Conservation (phyloP, 331 rosid species). For the Quercus phellos region DNA sequence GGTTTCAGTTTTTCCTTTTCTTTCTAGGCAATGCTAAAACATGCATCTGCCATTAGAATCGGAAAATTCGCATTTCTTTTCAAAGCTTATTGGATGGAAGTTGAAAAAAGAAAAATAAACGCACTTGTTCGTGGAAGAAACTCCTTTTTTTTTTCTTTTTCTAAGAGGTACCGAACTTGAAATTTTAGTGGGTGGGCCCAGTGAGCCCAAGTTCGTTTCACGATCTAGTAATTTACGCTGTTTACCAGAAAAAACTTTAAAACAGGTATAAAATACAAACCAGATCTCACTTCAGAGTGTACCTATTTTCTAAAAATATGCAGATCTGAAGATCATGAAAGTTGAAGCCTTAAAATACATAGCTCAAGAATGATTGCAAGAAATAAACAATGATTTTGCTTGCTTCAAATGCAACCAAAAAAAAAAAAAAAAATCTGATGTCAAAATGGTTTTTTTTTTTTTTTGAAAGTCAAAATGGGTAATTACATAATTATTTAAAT, state of each 20-base stretch:
- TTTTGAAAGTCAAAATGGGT: background rate
- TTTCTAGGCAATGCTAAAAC: background rate
- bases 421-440: background rate
- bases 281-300: too few species aligned
- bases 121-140: background rate
- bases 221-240: too few species aligned
- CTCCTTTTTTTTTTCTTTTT: background rate
- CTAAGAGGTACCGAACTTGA: background rate
- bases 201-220: too few species aligned
- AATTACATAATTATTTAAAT: too few species aligned
- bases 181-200: background rate
- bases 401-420: background rate
- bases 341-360: too few species aligned
- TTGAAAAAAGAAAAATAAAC: background rate
- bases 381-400: too few species aligned
- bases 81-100: background rate
- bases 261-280: too few species aligned
- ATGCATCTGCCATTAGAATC: conserved; percentile 41
- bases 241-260: too few species aligned
- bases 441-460: background rate
- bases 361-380: too few species aligned
- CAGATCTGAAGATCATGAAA: too few species aligned
- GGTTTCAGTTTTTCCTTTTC: conserved; percentile 34
- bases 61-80: conserved; percentile 18
- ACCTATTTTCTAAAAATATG: too few species aligned